Evolutionary conservation across 192 early-diverging fungal genomes (phyloP).

Genomic region (Rhizophagus prolifer): DNA sequence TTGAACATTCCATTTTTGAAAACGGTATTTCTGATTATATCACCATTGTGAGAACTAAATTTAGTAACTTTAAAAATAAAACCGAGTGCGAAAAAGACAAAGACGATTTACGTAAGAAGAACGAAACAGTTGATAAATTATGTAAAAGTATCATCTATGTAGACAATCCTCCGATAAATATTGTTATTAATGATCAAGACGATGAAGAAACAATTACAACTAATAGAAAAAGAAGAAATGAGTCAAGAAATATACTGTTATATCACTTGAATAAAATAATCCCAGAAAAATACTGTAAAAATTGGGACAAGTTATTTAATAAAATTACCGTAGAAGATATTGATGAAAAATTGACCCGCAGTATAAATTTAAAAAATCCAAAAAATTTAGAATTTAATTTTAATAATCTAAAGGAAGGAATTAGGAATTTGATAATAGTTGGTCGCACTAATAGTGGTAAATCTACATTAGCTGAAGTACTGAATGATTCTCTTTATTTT

Average conservation of each 20-base stretch:
- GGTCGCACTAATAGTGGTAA: neutral
- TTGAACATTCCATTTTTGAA: no score
- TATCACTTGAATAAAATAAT: no score
- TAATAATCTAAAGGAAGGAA: no score
- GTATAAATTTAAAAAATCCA: no score
- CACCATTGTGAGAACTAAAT: neutral
- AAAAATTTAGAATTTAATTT: no score
- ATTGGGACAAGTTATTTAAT: no score
- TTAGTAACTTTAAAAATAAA: neutral
- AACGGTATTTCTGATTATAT: no score
- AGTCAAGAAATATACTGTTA: neutral
- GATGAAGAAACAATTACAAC: neutral
- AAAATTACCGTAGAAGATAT: no score
- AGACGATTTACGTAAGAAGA: neutral
- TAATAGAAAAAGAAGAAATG: neutral
- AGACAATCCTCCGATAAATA: neutral
- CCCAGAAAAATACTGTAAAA: no score
- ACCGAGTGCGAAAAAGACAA: neutral
- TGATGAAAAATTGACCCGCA: no score
- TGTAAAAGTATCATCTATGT: neutral
- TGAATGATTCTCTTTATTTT: neutral
- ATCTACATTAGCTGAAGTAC: constrained; percentile 16
- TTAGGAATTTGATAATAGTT: neutral
- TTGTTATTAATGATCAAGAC: neutral
- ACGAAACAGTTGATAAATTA: neutral